Evolutionary conservation across 1,139 yeast genomes (phyloP).

Genomic region (Diutina siamensis): DNA sequence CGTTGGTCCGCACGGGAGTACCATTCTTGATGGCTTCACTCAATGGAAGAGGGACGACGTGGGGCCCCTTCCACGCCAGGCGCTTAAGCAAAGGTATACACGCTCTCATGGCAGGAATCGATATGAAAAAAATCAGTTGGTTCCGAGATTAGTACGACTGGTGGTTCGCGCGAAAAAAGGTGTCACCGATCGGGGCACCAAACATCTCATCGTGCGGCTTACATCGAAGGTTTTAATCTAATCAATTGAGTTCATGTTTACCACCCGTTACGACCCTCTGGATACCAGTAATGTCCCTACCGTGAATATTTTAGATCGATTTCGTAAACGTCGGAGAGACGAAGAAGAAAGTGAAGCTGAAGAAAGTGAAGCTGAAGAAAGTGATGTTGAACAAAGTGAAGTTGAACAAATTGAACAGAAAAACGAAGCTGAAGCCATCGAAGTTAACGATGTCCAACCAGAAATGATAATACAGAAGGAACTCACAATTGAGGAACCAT

Average conservation of each 20-base stretch:
- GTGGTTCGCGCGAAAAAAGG: not conserved
- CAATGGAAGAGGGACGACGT: conserved; percentile 85
- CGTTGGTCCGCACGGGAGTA: conserved; percentile 86
- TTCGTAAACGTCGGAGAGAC: conserved; percentile 4
- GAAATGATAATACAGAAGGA: conserved; percentile 7
- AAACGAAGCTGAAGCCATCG: not conserved
- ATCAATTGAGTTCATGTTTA: too few species aligned
- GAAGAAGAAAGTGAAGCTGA: not conserved
- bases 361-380: not conserved
- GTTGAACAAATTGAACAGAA: not conserved
- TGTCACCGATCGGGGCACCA: not conserved
- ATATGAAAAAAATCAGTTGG: not conserved
- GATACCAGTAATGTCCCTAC: not conserved
- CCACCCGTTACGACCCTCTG: not conserved
- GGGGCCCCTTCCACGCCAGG: conserved; percentile 91
- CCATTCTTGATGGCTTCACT: conserved; percentile 73
- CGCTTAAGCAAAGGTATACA: conserved; percentile 41
- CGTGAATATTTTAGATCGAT: not conserved
- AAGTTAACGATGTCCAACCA: conserved; percentile 5
- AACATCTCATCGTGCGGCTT: conserved; percentile 5
- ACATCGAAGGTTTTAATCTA: too few species aligned
- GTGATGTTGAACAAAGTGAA: not conserved
- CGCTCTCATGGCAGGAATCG: conserved; percentile 38
- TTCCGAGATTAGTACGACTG: not conserved
- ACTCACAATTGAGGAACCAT: not conserved